Base-by-base conservation (phyloP, 2,329 filamentous ascomycete species). In the Curvularia eragrostidis region DNA sequence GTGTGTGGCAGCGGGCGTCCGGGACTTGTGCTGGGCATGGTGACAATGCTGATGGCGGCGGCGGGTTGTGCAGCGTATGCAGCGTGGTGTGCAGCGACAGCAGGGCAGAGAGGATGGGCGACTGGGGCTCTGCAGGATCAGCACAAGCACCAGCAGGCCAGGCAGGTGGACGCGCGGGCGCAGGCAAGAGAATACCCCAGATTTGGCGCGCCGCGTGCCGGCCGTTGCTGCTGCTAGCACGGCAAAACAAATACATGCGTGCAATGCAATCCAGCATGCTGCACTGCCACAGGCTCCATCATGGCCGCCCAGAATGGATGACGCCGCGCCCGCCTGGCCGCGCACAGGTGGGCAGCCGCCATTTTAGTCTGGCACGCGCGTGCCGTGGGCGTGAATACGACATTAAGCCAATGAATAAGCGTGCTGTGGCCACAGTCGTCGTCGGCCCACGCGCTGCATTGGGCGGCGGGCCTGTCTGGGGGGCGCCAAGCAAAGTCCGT, bases 251-350 rank as follows among this genome's bases (percentile, higher is more conserved):
- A 54, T 42, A 59, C 24, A 15, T 23, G 21, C 9, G 18, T 19
- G 12, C 38, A 41, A 41, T 15, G 10, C 18, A 19, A 19, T 65
- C 65, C 65, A 68, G 63, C n/a, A n/a, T n/a, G 64, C 9, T 24
- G 54, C 56, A 58, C 61, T 56, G 61, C 63, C 63, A 59, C 63
- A 50, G n/a, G 13, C 67, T 66, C 65, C 64, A 67, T 63, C 50
- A 58, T 32, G 8, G 6, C 9, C 54, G 52, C 38, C 67, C 55
- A 48, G 51, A 58, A 58, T 9, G 44, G 54, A 54, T 51, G 48
- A 41, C 18, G 21, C 9, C 49, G 49, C 56, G 63, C 64, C 65
- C 66, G 63, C 48, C 41, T 57, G 61, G 55, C 58, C 60, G 59
- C 57, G 54, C 52, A 54, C 51, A 46, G 53, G 42, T 48, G 59